Conservation (phyloP, 2,329 filamentous ascomycete species). For the Plenodomus biglobosus region DNA sequence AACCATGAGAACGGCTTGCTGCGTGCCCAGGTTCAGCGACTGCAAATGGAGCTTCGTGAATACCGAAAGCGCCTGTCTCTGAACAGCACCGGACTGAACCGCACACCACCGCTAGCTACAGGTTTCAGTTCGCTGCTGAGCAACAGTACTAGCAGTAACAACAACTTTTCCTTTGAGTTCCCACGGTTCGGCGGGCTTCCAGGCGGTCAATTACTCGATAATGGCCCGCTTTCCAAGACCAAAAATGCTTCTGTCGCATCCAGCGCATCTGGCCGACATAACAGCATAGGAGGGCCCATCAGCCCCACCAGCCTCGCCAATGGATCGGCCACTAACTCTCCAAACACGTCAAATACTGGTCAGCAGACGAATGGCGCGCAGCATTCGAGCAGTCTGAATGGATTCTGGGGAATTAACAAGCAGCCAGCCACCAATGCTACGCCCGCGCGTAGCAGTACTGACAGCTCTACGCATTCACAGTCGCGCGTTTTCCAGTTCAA, state of each 20-base stretch:
- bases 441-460: conserved; percentile 40
- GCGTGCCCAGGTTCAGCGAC: conserved; percentile 82
- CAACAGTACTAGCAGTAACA: conserved; percentile 63
- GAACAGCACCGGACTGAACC: conserved; percentile 51
- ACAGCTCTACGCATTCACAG: conserved; percentile 46
- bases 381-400: conserved; percentile 38
- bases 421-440: conserved; percentile 9
- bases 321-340: conserved; percentile 29
- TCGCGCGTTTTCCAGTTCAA: conserved; percentile 56
- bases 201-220: conserved; percentile 55
- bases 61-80: conserved; percentile 84
- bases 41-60: conserved; percentile 81
- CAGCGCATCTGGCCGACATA: conserved; percentile 30
- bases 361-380: conserved; percentile 37
- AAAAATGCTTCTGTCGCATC: conserved; percentile 31
- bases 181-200: conserved; percentile 84
- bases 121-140: conserved; percentile 50
- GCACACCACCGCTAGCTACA: conserved; percentile 51
- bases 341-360: conserved; percentile 31
- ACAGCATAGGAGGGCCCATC: conserved; percentile 38
- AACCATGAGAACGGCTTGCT: conserved; percentile 84
- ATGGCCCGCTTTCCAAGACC: conserved; percentile 44
- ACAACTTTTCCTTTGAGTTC: conserved; percentile 91
- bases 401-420: conserved; percentile 28
- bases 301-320: conserved; percentile 42